These are phyloP conservation scores for Martensiomyces pterosporus DNA, from an alignment of 192 early-diverging fungal genomes.

Conservation along the genomic window DNA sequence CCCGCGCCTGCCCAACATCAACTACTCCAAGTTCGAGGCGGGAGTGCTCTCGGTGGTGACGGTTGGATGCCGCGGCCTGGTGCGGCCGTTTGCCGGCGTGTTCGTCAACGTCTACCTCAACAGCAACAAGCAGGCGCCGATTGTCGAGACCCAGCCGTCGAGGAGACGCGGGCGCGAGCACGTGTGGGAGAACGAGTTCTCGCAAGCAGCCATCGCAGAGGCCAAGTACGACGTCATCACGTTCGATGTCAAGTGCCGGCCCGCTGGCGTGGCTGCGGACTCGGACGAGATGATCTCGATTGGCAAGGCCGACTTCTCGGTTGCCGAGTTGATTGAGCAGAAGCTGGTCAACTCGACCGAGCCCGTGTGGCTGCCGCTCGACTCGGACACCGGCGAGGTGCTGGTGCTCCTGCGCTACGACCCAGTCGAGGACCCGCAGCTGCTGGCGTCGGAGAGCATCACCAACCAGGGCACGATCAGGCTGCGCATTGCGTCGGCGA, in stretches of 20 bases:
- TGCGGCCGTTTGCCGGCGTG: slow-evolving; percentile 46
- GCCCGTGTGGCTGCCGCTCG: slow-evolving; percentile 49
- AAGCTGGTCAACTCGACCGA: slow-evolving; percentile 44
- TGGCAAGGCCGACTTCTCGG: slow-evolving; percentile 41
- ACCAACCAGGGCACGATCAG: slow-evolving; percentile 62
- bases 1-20: slow-evolving; percentile 48
- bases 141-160: slow-evolving; percentile 44
- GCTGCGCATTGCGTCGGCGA: slow-evolving; percentile 56
- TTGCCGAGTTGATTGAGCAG: slow-evolving; percentile 42
- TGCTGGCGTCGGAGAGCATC: slow-evolving; percentile 47
- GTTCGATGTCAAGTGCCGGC: slow-evolving; percentile 38
- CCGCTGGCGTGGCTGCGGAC: slow-evolving; percentile 25
- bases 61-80: slow-evolving; percentile 44
- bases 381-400: slow-evolving; percentile 50
- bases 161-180: slow-evolving; percentile 45
- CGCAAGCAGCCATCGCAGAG: slow-evolving; percentile 46
- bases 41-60: slow-evolving; percentile 42
- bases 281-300: slow-evolving; percentile 50
- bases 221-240: slow-evolving; percentile 27
- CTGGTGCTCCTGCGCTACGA: slow-evolving; percentile 47
- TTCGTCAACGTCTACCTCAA: slow-evolving; percentile 48
- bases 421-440: slow-evolving; percentile 44
- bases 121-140: slow-evolving; percentile 42
- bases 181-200: slow-evolving; percentile 47
- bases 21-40: slow-evolving; percentile 45